Percentiles rank a stretch among this genome's conserved stretches.
phyloP scores from a whole-genome alignment of 768 basidiomycete genomes.

The Krasilnikovozyma curviuscula region DNA sequence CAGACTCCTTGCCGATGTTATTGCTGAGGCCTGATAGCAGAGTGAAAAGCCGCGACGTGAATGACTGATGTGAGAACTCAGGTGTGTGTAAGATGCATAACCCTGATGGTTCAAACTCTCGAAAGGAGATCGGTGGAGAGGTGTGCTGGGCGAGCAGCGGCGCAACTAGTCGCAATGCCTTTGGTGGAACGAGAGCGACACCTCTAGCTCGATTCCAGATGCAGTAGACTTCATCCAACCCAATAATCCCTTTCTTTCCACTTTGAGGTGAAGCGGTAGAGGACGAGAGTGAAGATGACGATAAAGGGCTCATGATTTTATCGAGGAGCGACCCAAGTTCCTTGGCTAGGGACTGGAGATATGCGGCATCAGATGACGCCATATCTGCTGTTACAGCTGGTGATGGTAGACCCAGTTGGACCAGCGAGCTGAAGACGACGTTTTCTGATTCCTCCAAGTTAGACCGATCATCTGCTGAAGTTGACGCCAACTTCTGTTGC shows the following conservation, averaged over 20 bases:
- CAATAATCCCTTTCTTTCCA: slow-evolving; percentile 42
- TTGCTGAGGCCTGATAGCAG: slow-evolving; percentile 28
- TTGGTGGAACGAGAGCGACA: slow-evolving; percentile 73
- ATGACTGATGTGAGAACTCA: slow-evolving; percentile 45
- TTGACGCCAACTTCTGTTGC: slow-evolving; percentile 15
- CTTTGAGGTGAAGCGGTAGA: background rate
- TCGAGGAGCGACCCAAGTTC: slow-evolving; percentile 66
- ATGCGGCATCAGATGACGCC: slow-evolving; percentile 36
- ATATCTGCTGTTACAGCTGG: slow-evolving; percentile 68
- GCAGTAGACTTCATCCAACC: slow-evolving; percentile 84
- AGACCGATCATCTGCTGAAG: slow-evolving; percentile 1
- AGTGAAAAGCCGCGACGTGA: slow-evolving; percentile 45
- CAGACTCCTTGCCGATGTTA: background rate
- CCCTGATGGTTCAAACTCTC: slow-evolving; percentile 47
- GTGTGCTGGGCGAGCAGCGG: slow-evolving; percentile 49
- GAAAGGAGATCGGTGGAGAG: slow-evolving; percentile 42
- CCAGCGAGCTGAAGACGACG: slow-evolving; percentile 35
- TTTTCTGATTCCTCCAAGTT: slow-evolving; percentile 3
- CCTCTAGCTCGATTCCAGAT: slow-evolving; percentile 87
- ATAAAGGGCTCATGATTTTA: too few relatives aligned
- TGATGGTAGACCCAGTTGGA: slow-evolving; percentile 59
- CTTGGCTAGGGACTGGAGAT: slow-evolving; percentile 57
- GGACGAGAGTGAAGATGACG: too few relatives aligned
- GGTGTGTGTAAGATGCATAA: slow-evolving; percentile 71
- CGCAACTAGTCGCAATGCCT: slow-evolving; percentile 58